Evolutionary conservation across 1,139 yeast genomes (phyloP), one percentile per base, ranked within the genome.

Genomic region (Blastobotrys indianensis): DNA sequence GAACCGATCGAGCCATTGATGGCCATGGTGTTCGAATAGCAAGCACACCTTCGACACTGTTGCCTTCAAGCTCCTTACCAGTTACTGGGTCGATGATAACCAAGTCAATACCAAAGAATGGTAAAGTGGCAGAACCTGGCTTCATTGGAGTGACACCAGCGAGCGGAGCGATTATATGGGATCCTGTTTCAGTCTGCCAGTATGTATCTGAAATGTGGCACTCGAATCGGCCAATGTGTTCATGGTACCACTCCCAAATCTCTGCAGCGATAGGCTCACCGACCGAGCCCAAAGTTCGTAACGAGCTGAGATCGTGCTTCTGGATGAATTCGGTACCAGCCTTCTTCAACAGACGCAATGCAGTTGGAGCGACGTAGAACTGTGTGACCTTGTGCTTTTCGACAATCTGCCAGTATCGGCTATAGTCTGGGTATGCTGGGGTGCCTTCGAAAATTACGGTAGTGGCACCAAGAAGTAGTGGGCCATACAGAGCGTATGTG

Each of bases 251-350:
- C 70, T 87, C 95, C 97, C 97, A 92, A 62, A 92, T 80, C 68
- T 92, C 98, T 52, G 96, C 92, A 47, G 97, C 88, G 63, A 92
- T 92, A 58, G 98, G 98, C 73, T 92, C 98, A 68, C 98, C 98
- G 51, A 92, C 98, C 28, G 97, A 88, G 57, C 98, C 98, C 60
- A 92, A 77, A 41, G 95, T 88, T 73, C 98, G 84, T 65, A 92
- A 76, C 20, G 94, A 81, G n/a, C 85, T 76, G 55, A 88, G 77
- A 67, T 90, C 96, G 65, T 90, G 88, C 68, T 86, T 85, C 68
- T 86, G 83, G 56, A 77, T 79, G 63, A 84, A 85, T 65, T 85
- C 92, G 68, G 85, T 94, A 60, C 98, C 98, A 48, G 94, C 87
- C 70, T 92, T 87, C 73, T 94, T 87, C 66, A 92, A 82, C 63